Evolutionary conservation across 2,329 filamentous ascomycete genomes (phyloP).

Genomic region (Penicillium olsonii): DNA sequence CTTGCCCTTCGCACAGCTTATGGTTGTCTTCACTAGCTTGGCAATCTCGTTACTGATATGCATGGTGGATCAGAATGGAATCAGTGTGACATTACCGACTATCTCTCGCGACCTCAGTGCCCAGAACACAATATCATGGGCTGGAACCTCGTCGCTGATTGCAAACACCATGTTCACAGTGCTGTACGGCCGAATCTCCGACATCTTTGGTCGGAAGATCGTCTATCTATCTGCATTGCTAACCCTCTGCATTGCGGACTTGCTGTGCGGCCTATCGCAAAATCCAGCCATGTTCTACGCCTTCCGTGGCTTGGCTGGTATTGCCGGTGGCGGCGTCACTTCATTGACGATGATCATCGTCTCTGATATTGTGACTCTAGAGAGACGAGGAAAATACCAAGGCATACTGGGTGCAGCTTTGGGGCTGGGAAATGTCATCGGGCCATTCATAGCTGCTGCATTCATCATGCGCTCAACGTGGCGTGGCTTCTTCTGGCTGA

Average conservation of each 20-base stretch:
- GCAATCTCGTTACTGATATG: slow-evolving; percentile 56
- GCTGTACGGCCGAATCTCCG: slow-evolving; percentile 63
- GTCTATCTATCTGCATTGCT: slow-evolving; percentile 57
- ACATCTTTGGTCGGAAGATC: slow-evolving; percentile 62
- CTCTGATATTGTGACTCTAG: slow-evolving; percentile 60
- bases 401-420: slow-evolving; percentile 50
- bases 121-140: slow-evolving; percentile 63
- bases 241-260: slow-evolving; percentile 57
- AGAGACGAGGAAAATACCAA: slow-evolving; percentile 59
- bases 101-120: slow-evolving; percentile 52
- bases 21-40: slow-evolving; percentile 54
- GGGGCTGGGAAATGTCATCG: slow-evolving; percentile 49
- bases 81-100: slow-evolving; percentile 56
- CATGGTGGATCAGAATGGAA: slow-evolving; percentile 61
- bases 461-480: slow-evolving; percentile 48
- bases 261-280: slow-evolving; percentile 60
- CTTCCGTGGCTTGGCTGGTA: slow-evolving; percentile 61
- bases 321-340: slow-evolving; percentile 64
- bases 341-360: slow-evolving; percentile 64
- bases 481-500: slow-evolving; percentile 52
- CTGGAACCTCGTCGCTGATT: slow-evolving; percentile 69
- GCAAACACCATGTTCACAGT: slow-evolving; percentile 67
- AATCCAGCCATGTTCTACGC: slow-evolving; percentile 62
- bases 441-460: slow-evolving; percentile 50
- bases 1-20: slow-evolving; percentile 50